These are phyloP conservation scores for Myxozyma mucilagina DNA, from an alignment of 805 yeast species.

Conservation along the genomic window DNA sequence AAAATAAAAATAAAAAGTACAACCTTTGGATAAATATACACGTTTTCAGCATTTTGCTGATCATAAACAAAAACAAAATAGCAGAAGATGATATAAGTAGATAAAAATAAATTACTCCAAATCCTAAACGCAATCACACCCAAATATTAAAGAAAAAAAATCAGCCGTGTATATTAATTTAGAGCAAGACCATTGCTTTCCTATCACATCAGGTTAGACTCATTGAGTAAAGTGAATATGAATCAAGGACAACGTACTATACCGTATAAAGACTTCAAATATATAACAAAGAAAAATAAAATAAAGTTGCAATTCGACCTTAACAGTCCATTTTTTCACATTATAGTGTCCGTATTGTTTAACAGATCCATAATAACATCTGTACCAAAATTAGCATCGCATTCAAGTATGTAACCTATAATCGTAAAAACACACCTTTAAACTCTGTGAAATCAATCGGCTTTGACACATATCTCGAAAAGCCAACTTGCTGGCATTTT, in stretches of 20 bases:
- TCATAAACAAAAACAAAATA: background rate
- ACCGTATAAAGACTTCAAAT: background rate
- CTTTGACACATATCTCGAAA: constrained; percentile 38
- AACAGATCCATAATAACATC: constrained; percentile 19
- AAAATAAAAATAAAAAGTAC: background rate
- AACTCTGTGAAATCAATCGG: constrained; percentile 39
- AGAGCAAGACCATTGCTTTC: background rate
- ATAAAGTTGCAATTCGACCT: background rate
- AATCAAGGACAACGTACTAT: no score
- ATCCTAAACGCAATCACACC: background rate
- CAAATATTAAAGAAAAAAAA: background rate
- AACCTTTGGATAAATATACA: background rate
- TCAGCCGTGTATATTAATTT: background rate
- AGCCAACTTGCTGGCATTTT: constrained; percentile 38
- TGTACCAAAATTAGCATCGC: background rate
- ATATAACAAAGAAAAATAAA: background rate
- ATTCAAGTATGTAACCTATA: background rate
- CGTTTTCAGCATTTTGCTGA: no score
- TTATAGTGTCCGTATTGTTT: background rate
- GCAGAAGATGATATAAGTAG: background rate
- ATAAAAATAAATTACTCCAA: background rate
- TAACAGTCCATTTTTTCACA: background rate
- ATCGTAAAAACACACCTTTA: constrained; percentile 29
- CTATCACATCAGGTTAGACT: background rate
- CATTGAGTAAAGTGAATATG: no score